A percentile compares a stretch with the other conserved stretches of the same genome.
Evolutionary conservation across 208 protist genomes (phyloP).

Genomic region (Trypanosoma theileri): DNA sequence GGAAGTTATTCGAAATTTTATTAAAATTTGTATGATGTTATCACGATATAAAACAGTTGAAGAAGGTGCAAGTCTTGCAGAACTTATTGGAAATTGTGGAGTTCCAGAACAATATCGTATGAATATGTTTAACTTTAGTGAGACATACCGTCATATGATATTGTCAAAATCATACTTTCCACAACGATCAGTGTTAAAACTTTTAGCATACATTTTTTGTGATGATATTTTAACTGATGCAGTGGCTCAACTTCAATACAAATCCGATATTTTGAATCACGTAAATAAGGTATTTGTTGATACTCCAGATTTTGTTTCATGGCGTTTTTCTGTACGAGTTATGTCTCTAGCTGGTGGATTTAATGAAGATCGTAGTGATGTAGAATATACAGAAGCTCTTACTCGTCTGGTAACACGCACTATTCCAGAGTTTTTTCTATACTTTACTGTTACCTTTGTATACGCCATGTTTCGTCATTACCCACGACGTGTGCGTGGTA

Average conservation of each 20-base stretch:
- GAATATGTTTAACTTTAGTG: conserved; percentile 87
- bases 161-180: conserved; percentile 83
- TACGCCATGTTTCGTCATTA: conserved; percentile 86
- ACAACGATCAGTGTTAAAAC: conserved; percentile 73
- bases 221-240: conserved; percentile 83
- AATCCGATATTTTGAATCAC: conserved; percentile 87
- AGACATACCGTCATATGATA: conserved; percentile 89
- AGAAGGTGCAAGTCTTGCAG: conserved; percentile 73
- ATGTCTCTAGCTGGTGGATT: conserved; percentile 85
- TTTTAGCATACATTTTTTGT: conserved; percentile 87
- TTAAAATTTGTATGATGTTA: conserved; percentile 82
- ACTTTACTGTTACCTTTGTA: conserved; percentile 71
- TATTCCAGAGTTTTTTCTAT: conserved; percentile 81
- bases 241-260: conserved; percentile 88
- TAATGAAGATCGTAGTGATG: conserved; percentile 83
- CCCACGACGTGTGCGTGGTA: conserved; percentile 70
- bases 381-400: conserved; percentile 84
- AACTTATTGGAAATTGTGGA: conserved; percentile 82
- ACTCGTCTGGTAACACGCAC: conserved; percentile 61
- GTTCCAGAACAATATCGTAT: conserved; percentile 80
- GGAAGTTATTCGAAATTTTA: conserved; percentile 80
- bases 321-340: conserved; percentile 88
- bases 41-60: conserved; percentile 67
- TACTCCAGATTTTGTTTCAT: conserved; percentile 86
- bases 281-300: conserved; percentile 85